Percentiles rank a stretch among this genome's conserved stretches.
These are phyloP conservation scores for Kuraishia ogatae DNA, from an alignment of 805 yeast species.

Conservation along the genomic window DNA sequence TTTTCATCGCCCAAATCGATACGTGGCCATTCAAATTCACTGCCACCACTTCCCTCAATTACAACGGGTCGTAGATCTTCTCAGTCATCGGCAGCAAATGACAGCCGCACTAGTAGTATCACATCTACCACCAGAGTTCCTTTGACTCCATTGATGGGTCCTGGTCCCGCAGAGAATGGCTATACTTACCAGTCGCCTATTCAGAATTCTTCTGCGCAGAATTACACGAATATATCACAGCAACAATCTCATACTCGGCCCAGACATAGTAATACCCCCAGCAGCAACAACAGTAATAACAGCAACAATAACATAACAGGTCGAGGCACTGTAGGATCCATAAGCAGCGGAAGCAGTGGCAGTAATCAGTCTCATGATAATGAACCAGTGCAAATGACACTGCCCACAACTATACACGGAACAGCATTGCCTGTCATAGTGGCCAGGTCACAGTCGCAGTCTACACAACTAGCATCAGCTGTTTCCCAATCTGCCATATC, in stretches of 20 bases:
- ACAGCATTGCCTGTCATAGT: background rate
- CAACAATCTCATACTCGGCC: background rate
- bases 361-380: background rate
- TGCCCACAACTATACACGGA: background rate
- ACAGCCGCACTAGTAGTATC: background rate
- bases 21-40: slow-evolving; percentile 13
- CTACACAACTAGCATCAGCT: background rate
- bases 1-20: background rate
- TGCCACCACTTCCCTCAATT: slow-evolving; percentile 25
- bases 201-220: background rate
- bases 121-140: background rate
- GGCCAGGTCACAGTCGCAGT: background rate
- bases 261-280: background rate
- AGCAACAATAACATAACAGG: background rate
- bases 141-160: background rate
- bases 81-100: slow-evolving; percentile 7
- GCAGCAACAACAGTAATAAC: background rate
- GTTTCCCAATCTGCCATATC: background rate
- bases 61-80: slow-evolving; percentile 19
- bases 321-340: background rate
- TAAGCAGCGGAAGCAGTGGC: background rate
- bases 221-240: background rate
- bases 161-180: background rate
- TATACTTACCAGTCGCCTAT: slow-evolving; percentile 1
- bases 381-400: background rate